phyloP scores from a whole-genome alignment of 2,329 filamentous ascomycete species.

The Diplodia seriata region DNA sequence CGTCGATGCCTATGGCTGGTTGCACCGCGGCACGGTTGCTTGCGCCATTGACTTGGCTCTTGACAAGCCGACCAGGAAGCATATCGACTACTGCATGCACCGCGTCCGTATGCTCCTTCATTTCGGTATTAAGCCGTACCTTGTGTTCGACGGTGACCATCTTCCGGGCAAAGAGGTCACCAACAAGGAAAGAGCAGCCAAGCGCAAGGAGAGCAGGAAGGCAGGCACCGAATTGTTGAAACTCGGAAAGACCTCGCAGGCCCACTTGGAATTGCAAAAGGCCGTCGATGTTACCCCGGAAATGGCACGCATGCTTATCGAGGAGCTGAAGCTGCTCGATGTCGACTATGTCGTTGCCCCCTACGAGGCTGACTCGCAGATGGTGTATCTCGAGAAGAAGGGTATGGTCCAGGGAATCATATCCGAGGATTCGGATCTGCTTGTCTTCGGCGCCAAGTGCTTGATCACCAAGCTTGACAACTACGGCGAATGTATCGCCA shows the following conservation, averaged over 20 bases:
- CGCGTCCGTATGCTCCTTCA: constrained; percentile 93
- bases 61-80: constrained; percentile 87
- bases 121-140: constrained; percentile 91
- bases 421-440: constrained; percentile 93
- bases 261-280: constrained; percentile 88
- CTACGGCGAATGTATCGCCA: constrained; percentile 90
- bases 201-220: constrained; percentile 77
- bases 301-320: constrained; percentile 91
- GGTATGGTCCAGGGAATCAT: constrained; percentile 87
- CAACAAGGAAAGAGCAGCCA: constrained; percentile 76
- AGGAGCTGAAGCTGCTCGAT: constrained; percentile 81
- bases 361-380: constrained; percentile 96
- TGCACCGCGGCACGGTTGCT: constrained; percentile 88
- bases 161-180: constrained; percentile 92
- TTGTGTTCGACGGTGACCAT: constrained; percentile 96
- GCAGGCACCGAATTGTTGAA: constrained; percentile 79
- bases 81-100: constrained; percentile 87
- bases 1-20: constrained; percentile 98
- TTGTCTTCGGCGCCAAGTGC: constrained; percentile 92
- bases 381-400: constrained; percentile 88
- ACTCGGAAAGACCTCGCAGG: constrained; percentile 80
- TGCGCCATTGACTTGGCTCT: constrained; percentile 91
- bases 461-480: constrained; percentile 93
- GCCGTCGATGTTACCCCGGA: constrained; percentile 93
- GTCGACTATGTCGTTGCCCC: constrained; percentile 92